phyloP scores from a whole-genome alignment of 2,329 filamentous ascomycete species.

The Drechslerella dactyloides region DNA sequence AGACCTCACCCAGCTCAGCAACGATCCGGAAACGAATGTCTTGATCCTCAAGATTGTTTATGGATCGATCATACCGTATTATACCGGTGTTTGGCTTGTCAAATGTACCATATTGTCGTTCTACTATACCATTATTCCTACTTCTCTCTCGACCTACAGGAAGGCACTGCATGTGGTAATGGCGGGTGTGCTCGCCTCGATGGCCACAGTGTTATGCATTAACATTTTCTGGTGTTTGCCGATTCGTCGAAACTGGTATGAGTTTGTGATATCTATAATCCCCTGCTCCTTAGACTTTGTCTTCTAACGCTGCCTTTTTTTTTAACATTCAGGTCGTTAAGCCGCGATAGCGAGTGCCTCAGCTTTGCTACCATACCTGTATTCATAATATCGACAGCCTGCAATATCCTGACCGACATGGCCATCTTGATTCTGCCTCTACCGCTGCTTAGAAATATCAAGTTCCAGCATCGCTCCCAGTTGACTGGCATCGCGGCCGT shows the following conservation, averaged over 20 bases:
- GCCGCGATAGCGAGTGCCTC: conserved; percentile 28
- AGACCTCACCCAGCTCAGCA: conserved; percentile 23
- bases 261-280: neutral
- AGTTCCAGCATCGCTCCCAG: conserved; percentile 43
- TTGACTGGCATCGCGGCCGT: conserved; percentile 23
- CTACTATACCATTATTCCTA: conserved; percentile 41
- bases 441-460: conserved; percentile 44
- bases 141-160: conserved; percentile 23
- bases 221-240: conserved; percentile 48
- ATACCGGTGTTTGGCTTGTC: conserved; percentile 38
- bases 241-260: conserved; percentile 40
- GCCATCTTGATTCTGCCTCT: conserved; percentile 46
- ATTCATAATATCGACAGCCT: conserved; percentile 45
- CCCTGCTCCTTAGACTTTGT: neutral
- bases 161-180: conserved; percentile 35
- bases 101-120: conserved; percentile 42
- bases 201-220: conserved; percentile 31
- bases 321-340: conserved; percentile 34
- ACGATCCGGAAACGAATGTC: conserved; percentile 22
- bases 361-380: conserved; percentile 43
- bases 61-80: conserved; percentile 36
- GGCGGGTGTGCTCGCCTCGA: conserved; percentile 26
- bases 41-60: conserved; percentile 45
- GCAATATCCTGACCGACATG: conserved; percentile 43
- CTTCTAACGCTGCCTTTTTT: conserved; percentile 1